A percentile compares a stretch with the other conserved stretches of the same genome.
Conservation (phyloP, 2,329 filamentous ascomycete species). For the Colletotrichum falcatum region DNA sequence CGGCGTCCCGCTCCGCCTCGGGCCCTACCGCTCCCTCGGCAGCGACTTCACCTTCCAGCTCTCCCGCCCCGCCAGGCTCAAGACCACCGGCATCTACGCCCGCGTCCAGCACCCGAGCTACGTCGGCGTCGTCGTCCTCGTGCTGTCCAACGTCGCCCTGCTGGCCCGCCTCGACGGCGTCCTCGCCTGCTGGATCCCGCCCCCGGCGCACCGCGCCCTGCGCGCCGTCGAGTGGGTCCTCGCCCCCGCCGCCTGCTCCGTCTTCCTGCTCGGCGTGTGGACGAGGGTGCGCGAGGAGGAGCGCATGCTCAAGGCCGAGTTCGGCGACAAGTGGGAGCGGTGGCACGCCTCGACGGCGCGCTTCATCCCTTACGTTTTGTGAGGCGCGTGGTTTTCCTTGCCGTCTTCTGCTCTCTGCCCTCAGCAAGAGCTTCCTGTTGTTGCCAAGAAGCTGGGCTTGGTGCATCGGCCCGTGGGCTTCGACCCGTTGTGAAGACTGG, state of each 20-base stretch:
- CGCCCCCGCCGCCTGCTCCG: slow-evolving; percentile 25
- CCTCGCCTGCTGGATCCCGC: slow-evolving; percentile 54
- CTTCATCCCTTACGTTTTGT: slow-evolving; percentile 60
- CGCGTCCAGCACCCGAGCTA: slow-evolving; percentile 67
- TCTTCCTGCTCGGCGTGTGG: slow-evolving; percentile 46
- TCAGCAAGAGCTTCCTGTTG: too few relatives aligned
- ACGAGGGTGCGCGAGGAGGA: slow-evolving; percentile 62
- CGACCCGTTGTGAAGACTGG: neutral
- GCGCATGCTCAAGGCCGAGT: slow-evolving; percentile 58
- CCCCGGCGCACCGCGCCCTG: slow-evolving; percentile 35
- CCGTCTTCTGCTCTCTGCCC: too few relatives aligned
- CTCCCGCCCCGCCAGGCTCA: slow-evolving; percentile 57
- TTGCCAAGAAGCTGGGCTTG: too few relatives aligned
- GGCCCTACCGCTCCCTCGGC: slow-evolving; percentile 59
- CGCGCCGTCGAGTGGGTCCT: slow-evolving; percentile 29
- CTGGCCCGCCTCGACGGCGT: slow-evolving; percentile 54
- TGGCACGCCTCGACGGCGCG: slow-evolving; percentile 62
- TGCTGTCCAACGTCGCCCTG: slow-evolving; percentile 48
- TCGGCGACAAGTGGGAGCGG: slow-evolving; percentile 61
- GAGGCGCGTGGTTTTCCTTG: slow-evolving; percentile 8
- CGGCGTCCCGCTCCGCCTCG: slow-evolving; percentile 47
- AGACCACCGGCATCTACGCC: slow-evolving; percentile 60
- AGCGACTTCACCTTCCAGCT: slow-evolving; percentile 66
- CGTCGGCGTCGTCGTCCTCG: slow-evolving; percentile 54
- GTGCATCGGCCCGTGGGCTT: neutral